Conservation (phyloP, 768 basidiomycete species). For the Kwoniella heveanensis region DNA sequence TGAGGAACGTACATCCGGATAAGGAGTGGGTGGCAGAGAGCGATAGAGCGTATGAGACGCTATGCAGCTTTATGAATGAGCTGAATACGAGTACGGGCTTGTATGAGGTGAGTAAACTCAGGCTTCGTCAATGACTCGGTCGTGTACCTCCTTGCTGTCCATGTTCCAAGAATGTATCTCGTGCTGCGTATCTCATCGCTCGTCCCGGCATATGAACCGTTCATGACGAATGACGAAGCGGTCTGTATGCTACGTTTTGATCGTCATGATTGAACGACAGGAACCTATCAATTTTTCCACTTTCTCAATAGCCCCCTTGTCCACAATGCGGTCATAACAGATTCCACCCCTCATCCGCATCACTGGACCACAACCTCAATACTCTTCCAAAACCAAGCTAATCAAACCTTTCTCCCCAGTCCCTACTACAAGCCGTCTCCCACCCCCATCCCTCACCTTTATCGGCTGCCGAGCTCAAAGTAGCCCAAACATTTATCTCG, state of each 20-base stretch:
- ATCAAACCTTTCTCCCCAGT: conserved; percentile 10
- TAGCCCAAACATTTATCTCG: conserved; percentile 89
- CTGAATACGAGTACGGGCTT: conserved; percentile 90
- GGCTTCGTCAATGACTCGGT: not conserved
- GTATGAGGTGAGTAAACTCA: conserved; percentile 69
- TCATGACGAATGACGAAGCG: no score
- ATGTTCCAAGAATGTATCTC: no score
- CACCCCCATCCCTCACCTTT: conserved; percentile 40
- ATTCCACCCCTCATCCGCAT: no score
- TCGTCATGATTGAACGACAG: no score
- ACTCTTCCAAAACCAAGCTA: not conserved
- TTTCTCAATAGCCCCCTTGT: no score
- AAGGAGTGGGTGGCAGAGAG: conserved; percentile 77
- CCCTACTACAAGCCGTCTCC: conserved; percentile 39
- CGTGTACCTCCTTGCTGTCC: not conserved
- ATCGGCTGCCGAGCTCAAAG: conserved; percentile 48
- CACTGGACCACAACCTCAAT: no score
- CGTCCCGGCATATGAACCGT: no score
- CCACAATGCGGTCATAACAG: no score
- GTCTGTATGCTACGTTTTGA: no score
- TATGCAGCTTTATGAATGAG: conserved; percentile 97
- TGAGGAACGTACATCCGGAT: conserved; percentile 92
- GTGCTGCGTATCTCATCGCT: no score
- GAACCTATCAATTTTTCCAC: no score
- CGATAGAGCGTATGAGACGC: conserved; percentile 81